Percentiles rank a stretch among this genome's conserved stretches.
These are phyloP conservation scores for Candolleomyces aberdarensis DNA, from an alignment of 768 basidiomycete genomes.

Conservation along the genomic window DNA sequence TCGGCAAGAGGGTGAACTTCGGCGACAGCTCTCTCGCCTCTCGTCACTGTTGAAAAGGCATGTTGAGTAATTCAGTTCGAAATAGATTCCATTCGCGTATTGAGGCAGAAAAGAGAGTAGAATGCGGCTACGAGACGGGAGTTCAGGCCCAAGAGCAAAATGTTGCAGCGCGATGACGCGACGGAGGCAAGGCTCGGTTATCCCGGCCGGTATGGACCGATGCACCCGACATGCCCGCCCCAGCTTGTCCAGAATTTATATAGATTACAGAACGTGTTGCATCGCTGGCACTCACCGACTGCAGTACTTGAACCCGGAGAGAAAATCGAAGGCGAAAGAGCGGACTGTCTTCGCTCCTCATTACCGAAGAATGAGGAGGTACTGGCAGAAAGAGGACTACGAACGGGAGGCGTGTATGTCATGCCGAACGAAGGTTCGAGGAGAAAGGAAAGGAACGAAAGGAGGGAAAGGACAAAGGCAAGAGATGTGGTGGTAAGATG, in stretches of 20 bases:
- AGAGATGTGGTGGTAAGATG: no score
- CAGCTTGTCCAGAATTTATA: background rate
- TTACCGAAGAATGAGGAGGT: background rate
- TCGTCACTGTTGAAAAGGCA: background rate
- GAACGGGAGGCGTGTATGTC: background rate
- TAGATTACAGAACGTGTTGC: background rate
- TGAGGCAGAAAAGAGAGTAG: background rate
- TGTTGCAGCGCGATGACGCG: no score
- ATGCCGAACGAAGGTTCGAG: background rate
- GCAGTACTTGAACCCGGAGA: background rate
- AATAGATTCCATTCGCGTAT: background rate
- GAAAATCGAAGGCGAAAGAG: background rate
- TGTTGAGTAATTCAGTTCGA: background rate
- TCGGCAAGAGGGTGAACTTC: constrained; percentile 5
- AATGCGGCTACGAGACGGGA: no score
- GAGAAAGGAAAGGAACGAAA: background rate
- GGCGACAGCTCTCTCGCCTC: background rate
- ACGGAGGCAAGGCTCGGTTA: no score
- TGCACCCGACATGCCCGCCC: background rate
- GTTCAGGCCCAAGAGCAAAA: no score
- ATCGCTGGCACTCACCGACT: background rate
- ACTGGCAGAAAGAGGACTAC: background rate
- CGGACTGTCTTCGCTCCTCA: background rate
- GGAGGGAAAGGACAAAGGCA: background rate
- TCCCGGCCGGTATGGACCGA: background rate